These are phyloP conservation scores for Nakaseomyces sp. DNA, from an alignment of 1,139 yeast genomes.

Conservation along the genomic window DNA sequence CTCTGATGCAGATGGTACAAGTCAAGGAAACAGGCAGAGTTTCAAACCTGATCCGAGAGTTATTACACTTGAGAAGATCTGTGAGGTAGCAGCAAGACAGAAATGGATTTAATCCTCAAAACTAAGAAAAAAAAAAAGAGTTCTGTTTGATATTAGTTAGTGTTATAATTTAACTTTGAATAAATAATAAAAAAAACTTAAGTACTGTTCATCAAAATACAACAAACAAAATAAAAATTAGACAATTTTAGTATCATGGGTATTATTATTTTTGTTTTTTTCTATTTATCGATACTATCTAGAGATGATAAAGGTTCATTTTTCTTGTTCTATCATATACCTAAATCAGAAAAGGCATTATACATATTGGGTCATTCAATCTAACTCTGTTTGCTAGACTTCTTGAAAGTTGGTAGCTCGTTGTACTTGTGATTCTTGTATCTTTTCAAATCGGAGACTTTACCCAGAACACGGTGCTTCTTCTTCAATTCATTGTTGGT, in stretches of 20 bases:
- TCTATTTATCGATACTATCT: no score
- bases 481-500: conserved; percentile 43
- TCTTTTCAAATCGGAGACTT: conserved; percentile 31
- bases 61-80: conserved; percentile 30
- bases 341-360: conserved; percentile 1
- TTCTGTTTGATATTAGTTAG: not conserved
- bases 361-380: not conserved
- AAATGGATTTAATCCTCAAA: conserved; percentile 27
- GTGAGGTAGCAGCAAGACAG: conserved; percentile 32
- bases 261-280: no score
- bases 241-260: no score
- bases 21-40: conserved; percentile 12
- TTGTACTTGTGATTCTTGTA: conserved; percentile 35
- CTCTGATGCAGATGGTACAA: conserved; percentile 9
- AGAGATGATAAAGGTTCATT: no score
- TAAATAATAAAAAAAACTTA: no score
- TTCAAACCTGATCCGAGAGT: conserved; percentile 31
- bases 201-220: no score
- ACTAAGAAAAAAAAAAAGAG: no score
- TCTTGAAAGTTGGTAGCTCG: conserved; percentile 33
- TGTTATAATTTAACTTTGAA: not conserved
- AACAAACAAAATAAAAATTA: no score
- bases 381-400: conserved; percentile 25
- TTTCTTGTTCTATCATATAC: not conserved
- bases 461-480: conserved; percentile 40